Evolutionary conservation across 176 grass and related monocot species (phyloP).

Genomic region (Oropetium thomaeum): DNA sequence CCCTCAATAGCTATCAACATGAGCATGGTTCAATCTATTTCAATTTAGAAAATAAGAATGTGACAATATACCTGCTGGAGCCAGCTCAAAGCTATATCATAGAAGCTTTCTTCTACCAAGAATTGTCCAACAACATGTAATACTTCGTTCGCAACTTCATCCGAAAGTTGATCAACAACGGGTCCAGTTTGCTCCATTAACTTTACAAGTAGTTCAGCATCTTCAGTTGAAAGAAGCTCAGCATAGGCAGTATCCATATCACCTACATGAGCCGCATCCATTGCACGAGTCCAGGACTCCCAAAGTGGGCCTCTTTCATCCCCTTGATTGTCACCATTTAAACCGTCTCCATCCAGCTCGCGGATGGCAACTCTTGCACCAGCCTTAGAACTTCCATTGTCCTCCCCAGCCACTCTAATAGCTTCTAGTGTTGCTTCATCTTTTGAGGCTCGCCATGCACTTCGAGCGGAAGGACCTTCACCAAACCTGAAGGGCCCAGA

Average conservation of each 20-base stretch:
- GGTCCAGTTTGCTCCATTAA: conserved; percentile 97
- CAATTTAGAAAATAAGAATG: conserved; percentile 20
- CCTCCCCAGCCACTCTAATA: conserved; percentile 90
- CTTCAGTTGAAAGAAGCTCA: conserved; percentile 77
- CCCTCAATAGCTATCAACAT: neutral
- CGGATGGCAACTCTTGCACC: conserved; percentile 47
- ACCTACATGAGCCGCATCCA: conserved; percentile 80
- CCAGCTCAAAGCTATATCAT: conserved; percentile 84
- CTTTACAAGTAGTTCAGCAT: conserved; percentile 83
- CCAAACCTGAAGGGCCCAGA: conserved; percentile 73
- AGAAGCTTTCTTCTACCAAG: conserved; percentile 85
- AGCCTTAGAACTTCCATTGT: conserved; percentile 70
- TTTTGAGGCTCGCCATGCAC: conserved; percentile 95
- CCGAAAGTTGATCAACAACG: conserved; percentile 76
- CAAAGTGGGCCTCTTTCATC: conserved; percentile 72
- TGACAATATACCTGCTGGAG: conserved; percentile 80
- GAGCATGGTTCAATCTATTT: conserved; percentile 5
- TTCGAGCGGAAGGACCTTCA: conserved; percentile 94
- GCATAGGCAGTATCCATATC: conserved; percentile 82
- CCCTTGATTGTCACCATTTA: conserved; percentile 68
- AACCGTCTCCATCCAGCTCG: conserved; percentile 68
- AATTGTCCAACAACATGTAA: conserved; percentile 81
- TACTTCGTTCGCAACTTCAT: conserved; percentile 76
- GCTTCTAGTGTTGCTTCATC: conserved; percentile 98
- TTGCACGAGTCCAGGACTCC: conserved; percentile 80